A percentile compares a stretch with the other conserved stretches of the same genome.
phyloP scores from a whole-genome alignment of 495 filamentous ascomycete genomes.

The Opeltia flavorubescens region DNA sequence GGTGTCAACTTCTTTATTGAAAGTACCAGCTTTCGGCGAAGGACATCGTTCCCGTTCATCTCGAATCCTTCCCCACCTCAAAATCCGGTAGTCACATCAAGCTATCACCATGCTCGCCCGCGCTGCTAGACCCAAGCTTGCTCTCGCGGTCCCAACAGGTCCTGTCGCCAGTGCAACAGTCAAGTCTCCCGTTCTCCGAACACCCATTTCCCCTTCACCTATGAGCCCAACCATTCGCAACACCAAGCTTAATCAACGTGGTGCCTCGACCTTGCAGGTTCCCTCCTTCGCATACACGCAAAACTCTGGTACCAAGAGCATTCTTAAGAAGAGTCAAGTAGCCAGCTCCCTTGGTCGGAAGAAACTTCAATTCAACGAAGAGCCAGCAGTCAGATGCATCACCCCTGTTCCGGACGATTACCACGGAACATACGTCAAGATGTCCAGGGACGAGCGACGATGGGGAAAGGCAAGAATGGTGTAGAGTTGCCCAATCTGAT shows the following conservation, averaged over 20 bases:
- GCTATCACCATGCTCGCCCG: conserved; percentile 26
- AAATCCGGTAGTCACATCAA: not conserved
- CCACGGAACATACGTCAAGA: conserved; percentile 36
- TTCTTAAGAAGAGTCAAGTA: conserved; percentile 30
- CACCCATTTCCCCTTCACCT: conserved; percentile 30
- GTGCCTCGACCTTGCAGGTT: conserved; percentile 26
- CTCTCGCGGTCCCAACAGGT: conserved; percentile 31
- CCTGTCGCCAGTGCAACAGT: conserved; percentile 22
- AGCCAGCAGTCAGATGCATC: conserved; percentile 36
- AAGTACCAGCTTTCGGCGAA: no score
- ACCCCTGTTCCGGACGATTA: conserved; percentile 40
- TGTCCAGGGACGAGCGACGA: conserved; percentile 35
- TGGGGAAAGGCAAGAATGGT: conserved; percentile 18
- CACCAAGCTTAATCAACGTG: conserved; percentile 22
- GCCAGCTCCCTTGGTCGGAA: conserved; percentile 19
- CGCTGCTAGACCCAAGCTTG: conserved; percentile 31
- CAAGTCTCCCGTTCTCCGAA: conserved; percentile 33
- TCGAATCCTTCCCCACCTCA: not conserved
- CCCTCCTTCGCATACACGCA: conserved; percentile 32
- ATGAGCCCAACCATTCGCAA: conserved; percentile 27
- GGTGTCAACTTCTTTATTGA: no score
- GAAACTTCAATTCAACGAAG: conserved; percentile 32
- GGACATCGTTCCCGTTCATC: not conserved
- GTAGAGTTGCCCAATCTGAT: not conserved
- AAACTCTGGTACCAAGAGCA: conserved; percentile 35